Conservation (phyloP, 495 filamentous ascomycete species). For the Massariosphaeria phaeospora region DNA sequence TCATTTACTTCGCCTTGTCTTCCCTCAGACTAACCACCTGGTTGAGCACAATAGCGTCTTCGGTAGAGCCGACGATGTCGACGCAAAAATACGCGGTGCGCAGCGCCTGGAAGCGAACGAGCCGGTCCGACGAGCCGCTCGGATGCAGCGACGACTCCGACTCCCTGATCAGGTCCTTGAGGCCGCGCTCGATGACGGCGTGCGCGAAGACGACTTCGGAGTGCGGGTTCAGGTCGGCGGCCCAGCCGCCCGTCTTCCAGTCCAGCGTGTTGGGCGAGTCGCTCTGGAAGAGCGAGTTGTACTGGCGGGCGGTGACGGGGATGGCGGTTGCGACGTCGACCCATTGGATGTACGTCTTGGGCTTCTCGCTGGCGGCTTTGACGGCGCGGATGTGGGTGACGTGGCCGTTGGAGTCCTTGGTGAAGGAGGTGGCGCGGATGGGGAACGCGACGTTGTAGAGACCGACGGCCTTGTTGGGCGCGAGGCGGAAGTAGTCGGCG, state of each 20-base stretch:
- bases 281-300: constrained; percentile 80
- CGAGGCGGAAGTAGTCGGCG: constrained; percentile 87
- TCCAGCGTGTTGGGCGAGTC: constrained; percentile 65
- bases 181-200: constrained; percentile 79
- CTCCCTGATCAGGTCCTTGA: constrained; percentile 63
- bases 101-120: constrained; percentile 86
- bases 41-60: constrained; percentile 77
- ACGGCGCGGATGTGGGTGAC: constrained; percentile 64
- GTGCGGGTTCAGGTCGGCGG: constrained; percentile 79
- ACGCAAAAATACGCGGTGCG: constrained; percentile 82
- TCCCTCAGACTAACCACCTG: constrained; percentile 92
- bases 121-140: constrained; percentile 59
- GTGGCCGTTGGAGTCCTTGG: constrained; percentile 64
- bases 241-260: constrained; percentile 62
- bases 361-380: constrained; percentile 45
- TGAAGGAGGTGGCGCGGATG: constrained; percentile 72
- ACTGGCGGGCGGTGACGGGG: constrained; percentile 68
- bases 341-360: constrained; percentile 92
- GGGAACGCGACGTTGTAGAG: constrained; percentile 78
- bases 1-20: constrained; percentile 45
- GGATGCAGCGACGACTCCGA: constrained; percentile 52
- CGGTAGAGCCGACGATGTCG: constrained; percentile 68
- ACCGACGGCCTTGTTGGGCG: constrained; percentile 84
- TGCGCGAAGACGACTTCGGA: constrained; percentile 71
- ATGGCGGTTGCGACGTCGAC: constrained; percentile 53